A percentile compares a stretch with the other conserved stretches of the same genome.
phyloP scores from a whole-genome alignment of 2,329 filamentous ascomycete genomes.

The Eutypella sp. region DNA sequence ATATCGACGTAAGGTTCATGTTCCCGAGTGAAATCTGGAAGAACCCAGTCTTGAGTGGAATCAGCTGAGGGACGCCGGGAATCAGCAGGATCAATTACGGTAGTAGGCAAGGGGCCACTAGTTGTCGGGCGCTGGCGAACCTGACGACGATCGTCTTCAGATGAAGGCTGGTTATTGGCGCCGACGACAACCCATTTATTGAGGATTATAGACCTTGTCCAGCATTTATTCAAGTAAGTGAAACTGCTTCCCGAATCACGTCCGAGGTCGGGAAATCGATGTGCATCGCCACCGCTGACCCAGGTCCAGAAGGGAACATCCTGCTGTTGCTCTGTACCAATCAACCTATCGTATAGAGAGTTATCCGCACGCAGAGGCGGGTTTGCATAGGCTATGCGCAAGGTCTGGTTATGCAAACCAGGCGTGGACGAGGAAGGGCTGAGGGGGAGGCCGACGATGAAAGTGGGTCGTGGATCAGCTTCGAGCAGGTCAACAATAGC shows the following conservation, averaged over 20 bases:
- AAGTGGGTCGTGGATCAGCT: conserved; percentile 37
- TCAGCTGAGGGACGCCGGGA: conserved; percentile 10
- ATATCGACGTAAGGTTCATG: conserved; percentile 35
- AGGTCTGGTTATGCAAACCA: conserved; percentile 9
- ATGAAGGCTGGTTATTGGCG: conserved; percentile 30
- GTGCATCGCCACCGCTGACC: conserved; percentile 23
- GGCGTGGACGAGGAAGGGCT: background rate
- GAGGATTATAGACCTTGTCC: conserved; percentile 32
- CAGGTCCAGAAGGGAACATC: conserved; percentile 36
- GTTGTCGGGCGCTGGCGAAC: conserved; percentile 6
- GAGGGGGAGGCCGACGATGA: conserved; percentile 27
- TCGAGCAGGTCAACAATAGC: conserved; percentile 36
- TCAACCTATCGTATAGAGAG: conserved; percentile 27
- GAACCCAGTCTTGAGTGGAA: conserved; percentile 21
- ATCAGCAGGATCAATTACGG: conserved; percentile 5
- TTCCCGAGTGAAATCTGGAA: conserved; percentile 31
- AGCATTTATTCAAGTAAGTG: conserved; percentile 25
- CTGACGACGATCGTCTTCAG: conserved; percentile 15
- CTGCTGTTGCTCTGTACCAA: conserved; percentile 24
- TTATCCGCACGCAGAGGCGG: conserved; percentile 27
- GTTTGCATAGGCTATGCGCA: conserved; percentile 31
- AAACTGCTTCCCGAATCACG: conserved; percentile 9
- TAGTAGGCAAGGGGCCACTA: conserved; percentile 8
- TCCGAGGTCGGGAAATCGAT: background rate
- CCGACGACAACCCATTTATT: conserved; percentile 35